These are phyloP conservation scores for Chaetomium strumarium DNA, from an alignment of 2,329 filamentous ascomycete genomes.

Conservation along the genomic window DNA sequence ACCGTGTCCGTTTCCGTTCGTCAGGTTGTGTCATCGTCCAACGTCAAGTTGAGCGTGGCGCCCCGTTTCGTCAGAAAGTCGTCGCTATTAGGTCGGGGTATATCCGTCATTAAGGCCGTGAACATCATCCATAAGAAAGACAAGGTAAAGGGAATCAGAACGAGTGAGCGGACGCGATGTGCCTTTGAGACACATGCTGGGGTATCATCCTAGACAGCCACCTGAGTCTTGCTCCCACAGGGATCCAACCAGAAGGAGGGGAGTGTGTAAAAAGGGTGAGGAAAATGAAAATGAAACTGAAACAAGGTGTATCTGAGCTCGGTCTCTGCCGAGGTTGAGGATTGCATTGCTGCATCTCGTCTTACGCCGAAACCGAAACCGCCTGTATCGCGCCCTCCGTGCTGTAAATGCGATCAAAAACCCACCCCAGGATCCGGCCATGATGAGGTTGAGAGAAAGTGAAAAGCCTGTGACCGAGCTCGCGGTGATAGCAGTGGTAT, in stretches of 20 bases:
- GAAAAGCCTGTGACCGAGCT: conserved; percentile 40
- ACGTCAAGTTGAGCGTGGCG: conserved; percentile 23
- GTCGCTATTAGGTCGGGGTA: conserved; percentile 26
- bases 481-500: conserved; percentile 41
- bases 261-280: conserved; percentile 29
- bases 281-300: conserved; percentile 25
- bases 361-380: conserved; percentile 39
- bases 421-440: conserved; percentile 48
- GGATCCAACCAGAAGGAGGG: conserved; percentile 21
- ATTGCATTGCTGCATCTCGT: conserved; percentile 61
- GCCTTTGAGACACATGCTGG: conserved; percentile 17
- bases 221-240: conserved; percentile 33
- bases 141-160: conserved; percentile 31
- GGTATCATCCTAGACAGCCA: conserved; percentile 38
- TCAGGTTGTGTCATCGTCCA: conserved; percentile 11
- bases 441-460: conserved; percentile 41
- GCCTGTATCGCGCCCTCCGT: conserved; percentile 42
- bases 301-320: conserved; percentile 20
- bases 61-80: conserved; percentile 14
- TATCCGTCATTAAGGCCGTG: conserved; percentile 40
- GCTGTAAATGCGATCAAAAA: conserved; percentile 49
- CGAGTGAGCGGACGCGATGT: conserved; percentile 26
- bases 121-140: conserved; percentile 42
- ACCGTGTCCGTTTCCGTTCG: conserved; percentile 9
- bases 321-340: conserved; percentile 25